Percentiles rank a stretch among this genome's conserved stretches.
Conservation (phyloP, 1,284 basidiomycete species). For the Stereum hirsutum region DNA sequence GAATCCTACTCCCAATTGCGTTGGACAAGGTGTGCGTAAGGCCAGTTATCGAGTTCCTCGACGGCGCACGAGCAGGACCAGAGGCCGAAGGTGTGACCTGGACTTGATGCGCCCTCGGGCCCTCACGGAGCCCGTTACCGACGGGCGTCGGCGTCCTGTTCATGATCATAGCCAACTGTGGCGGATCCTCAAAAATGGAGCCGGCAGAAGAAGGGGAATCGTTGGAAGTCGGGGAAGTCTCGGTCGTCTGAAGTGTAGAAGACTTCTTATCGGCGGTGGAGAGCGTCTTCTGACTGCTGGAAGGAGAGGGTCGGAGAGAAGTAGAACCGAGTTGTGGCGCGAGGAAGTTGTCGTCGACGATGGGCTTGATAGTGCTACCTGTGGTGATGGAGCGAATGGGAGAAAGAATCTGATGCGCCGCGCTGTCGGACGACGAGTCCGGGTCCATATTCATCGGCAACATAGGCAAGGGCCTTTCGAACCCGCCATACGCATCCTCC, state of each 20-base stretch:
- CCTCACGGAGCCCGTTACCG: not conserved
- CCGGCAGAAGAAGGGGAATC: conserved; percentile 10
- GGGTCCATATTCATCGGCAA: not conserved
- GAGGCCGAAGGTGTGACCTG: conserved; percentile 1
- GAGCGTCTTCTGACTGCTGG: not conserved
- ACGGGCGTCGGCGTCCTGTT: conserved; percentile 10
- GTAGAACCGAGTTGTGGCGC: not conserved
- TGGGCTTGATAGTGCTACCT: too few relatives aligned
- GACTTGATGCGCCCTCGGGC: conserved; percentile 2
- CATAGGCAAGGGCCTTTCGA: conserved; percentile 1
- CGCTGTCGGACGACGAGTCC: conserved; percentile 6
- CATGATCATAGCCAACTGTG: conserved; percentile 10
- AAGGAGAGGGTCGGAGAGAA: not conserved
- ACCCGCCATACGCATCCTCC: too few relatives aligned
- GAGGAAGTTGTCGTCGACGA: conserved; percentile 1
- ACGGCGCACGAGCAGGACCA: too few relatives aligned
- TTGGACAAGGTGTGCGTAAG: too few relatives aligned
- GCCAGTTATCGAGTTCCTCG: too few relatives aligned
- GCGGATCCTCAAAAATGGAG: conserved; percentile 12
- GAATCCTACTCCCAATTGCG: conserved; percentile 19
- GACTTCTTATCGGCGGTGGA: not conserved
- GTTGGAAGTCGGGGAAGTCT: not conserved
- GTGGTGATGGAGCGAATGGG: not conserved
- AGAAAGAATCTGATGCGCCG: too few relatives aligned
- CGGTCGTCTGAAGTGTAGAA: not conserved